Evolutionary conservation across 257 asterid species (phyloP).

Genomic region (Rehmannia glutinosa): DNA sequence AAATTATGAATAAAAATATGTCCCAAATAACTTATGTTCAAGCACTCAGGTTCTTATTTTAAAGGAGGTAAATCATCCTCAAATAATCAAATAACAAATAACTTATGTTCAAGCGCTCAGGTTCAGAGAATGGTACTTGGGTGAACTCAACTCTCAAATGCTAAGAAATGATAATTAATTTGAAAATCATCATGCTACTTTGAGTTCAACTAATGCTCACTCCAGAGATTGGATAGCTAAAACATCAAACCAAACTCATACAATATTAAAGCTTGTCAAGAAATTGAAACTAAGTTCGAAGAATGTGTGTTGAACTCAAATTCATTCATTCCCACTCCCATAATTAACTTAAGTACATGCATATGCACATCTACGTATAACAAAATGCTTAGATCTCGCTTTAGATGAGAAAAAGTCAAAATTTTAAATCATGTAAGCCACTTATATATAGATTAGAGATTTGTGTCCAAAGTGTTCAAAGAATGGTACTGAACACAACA

Average conservation of each 20-base stretch:
- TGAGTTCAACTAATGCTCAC: background rate
- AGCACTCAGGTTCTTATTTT: background rate
- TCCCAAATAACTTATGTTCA: background rate
- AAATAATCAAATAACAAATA: background rate
- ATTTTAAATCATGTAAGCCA: background rate
- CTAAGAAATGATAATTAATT: background rate
- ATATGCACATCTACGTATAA: too few relatives aligned
- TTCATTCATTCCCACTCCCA: too few relatives aligned
- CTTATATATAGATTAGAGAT: background rate
- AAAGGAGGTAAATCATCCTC: background rate
- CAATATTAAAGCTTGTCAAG: background rate
- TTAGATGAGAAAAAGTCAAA: background rate
- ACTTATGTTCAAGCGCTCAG: too few relatives aligned
- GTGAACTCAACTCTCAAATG: background rate
- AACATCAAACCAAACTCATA: background rate
- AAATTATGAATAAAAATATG: background rate
- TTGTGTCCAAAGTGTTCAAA: constrained; percentile 5
- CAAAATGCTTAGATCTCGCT: background rate
- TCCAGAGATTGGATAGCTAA: background rate
- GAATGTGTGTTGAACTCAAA: background rate
- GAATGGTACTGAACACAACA: background rate
- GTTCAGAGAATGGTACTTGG: too few relatives aligned
- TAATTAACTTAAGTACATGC: too few relatives aligned
- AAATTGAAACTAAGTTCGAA: background rate
- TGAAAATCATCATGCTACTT: background rate